Evolutionary conservation across 345 rosid genomes (phyloP).

Genomic region (Anacardium occidentale): DNA sequence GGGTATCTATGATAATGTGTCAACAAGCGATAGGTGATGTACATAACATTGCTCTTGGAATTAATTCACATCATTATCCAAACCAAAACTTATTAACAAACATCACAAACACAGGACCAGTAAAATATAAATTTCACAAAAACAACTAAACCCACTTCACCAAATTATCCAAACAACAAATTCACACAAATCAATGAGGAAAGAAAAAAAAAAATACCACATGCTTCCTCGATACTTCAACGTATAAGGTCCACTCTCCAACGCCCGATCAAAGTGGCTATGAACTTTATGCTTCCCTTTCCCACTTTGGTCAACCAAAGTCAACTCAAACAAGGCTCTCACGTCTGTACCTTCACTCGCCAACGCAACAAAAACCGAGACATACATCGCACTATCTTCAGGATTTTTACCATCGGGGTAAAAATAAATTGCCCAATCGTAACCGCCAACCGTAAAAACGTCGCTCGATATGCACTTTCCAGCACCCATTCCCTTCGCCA

Average conservation of each 20-base stretch:
- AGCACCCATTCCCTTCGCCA: constrained; percentile 76
- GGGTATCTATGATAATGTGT: no score
- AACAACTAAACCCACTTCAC: neutral
- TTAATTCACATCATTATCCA: neutral
- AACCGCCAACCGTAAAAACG: constrained; percentile 83
- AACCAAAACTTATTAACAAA: neutral
- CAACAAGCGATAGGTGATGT: no score
- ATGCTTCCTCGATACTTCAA: constrained; percentile 88
- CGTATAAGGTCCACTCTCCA: constrained; percentile 86
- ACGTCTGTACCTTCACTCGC: constrained; percentile 91
- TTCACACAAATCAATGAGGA: neutral
- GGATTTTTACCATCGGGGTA: constrained; percentile 92
- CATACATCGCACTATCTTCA: constrained; percentile 66
- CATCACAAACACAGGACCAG: no score
- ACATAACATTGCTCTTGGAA: no score
- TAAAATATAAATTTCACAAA: no score
- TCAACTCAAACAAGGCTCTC: constrained; percentile 84
- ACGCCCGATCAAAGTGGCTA: constrained; percentile 89
- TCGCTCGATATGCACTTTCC: constrained; percentile 85
- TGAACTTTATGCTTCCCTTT: constrained; percentile 86
- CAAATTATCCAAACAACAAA: neutral
- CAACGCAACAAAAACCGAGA: constrained; percentile 81
- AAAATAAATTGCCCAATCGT: constrained; percentile 89
- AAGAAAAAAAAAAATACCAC: constrained; percentile 66
- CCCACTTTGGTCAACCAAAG: constrained; percentile 90